These are phyloP conservation scores for Spergularia azorica DNA, from an alignment of 179 eudicot species.

Conservation along the genomic window DNA sequence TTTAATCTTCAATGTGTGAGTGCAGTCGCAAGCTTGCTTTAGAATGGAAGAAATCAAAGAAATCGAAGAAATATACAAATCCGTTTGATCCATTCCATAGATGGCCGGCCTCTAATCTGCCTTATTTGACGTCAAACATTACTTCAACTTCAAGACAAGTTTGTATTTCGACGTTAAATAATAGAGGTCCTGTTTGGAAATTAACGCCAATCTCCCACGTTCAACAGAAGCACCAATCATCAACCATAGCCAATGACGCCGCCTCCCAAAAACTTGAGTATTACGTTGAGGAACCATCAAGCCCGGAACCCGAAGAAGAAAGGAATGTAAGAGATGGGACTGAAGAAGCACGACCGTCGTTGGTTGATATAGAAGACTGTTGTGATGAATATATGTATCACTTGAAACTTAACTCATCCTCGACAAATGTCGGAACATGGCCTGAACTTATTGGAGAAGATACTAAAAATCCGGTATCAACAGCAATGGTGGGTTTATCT, in stretches of 20 bases:
- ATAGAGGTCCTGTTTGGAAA: too few relatives aligned
- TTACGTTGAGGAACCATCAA: slow-evolving; percentile 61
- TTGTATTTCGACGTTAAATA: background rate
- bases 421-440: too few relatives aligned
- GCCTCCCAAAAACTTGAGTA: slow-evolving; percentile 38
- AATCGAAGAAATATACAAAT: slow-evolving; percentile 17
- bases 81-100: slow-evolving; percentile 27
- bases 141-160: background rate
- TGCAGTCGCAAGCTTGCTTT: slow-evolving; percentile 22
- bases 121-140: background rate
- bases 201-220: too few relatives aligned
- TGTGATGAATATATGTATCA: slow-evolving; percentile 33
- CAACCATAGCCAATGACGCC: background rate
- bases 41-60: slow-evolving; percentile 8
- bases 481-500: slow-evolving; percentile 37
- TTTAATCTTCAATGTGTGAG: background rate
- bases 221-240: background rate
- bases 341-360: too few relatives aligned
- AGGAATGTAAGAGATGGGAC: background rate
- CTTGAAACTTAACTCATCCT: slow-evolving; percentile 25
- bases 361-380: slow-evolving; percentile 50
- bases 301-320: slow-evolving; percentile 37
- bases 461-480: slow-evolving; percentile 11
- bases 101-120: background rate
- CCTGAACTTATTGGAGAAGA: too few relatives aligned